phyloP scores from a whole-genome alignment of 2,329 filamentous ascomycete species.

The Neonectria ditissima region DNA sequence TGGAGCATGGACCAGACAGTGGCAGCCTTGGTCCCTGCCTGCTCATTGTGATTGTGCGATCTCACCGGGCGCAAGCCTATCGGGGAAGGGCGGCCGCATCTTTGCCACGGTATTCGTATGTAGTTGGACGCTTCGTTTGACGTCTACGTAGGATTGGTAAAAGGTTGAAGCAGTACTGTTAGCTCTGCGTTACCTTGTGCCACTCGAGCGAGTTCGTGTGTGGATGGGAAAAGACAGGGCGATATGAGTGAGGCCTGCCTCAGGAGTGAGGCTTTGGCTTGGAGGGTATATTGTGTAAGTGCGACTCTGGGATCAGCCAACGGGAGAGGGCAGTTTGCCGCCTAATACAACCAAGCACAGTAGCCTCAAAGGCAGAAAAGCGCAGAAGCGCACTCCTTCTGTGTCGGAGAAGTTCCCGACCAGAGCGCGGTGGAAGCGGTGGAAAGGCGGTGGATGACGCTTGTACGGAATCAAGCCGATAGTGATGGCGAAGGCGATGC shows the following conservation, averaged over 20 bases:
- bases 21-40: constrained; percentile 8
- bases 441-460: not conserved
- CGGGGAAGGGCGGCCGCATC: not conserved
- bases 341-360: not conserved
- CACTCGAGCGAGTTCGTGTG: not conserved
- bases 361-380: not conserved
- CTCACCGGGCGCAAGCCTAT: not conserved
- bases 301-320: not conserved
- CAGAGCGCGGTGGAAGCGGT: not conserved
- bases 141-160: not conserved
- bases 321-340: not conserved
- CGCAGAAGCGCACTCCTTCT: not conserved
- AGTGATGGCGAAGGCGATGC: not conserved
- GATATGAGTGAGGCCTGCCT: constrained; percentile 2
- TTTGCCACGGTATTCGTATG: not conserved
- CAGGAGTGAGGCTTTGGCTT: not conserved
- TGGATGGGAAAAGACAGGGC: constrained; percentile 1
- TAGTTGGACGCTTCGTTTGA: not conserved
- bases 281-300: not conserved
- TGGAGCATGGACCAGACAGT: not conserved
- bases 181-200: not conserved
- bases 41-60: not conserved
- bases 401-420: not conserved
- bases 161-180: not conserved
- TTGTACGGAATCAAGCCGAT: not conserved